Percentiles rank a stretch among this genome's conserved stretches.
These are phyloP conservation scores for Celoporthe dispersa DNA, from an alignment of 2,329 filamentous ascomycete genomes.

Conservation along the genomic window DNA sequence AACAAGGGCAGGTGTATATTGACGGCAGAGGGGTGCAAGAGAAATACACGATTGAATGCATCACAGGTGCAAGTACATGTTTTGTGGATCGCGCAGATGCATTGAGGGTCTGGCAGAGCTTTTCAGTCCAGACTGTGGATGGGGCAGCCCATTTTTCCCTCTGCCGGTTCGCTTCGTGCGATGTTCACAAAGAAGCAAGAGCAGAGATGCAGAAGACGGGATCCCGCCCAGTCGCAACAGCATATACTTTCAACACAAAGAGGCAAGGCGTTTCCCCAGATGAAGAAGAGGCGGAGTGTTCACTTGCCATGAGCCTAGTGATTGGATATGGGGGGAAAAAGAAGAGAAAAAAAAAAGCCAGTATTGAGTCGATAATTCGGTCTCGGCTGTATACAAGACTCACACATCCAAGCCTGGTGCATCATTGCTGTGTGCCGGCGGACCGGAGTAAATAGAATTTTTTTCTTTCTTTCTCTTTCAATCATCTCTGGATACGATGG, in stretches of 20 bases:
- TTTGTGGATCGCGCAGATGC: not conserved
- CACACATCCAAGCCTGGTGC: not conserved
- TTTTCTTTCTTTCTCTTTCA: too few species aligned
- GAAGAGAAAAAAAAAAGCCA: too few species aligned
- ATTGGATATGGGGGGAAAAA: slow-evolving; percentile 24
- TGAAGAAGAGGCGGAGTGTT: slow-evolving; percentile 15
- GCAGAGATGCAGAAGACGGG: slow-evolving; percentile 11
- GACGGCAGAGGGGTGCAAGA: slow-evolving; percentile 19
- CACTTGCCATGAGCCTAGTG: slow-evolving; percentile 14
- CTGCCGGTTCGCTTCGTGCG: not conserved
- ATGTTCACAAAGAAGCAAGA: slow-evolving; percentile 8
- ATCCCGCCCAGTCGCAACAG: slow-evolving; percentile 16
- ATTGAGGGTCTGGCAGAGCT: not conserved
- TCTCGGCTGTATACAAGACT: not conserved
- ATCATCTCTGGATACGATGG: too few species aligned
- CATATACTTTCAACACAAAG: slow-evolving; percentile 25
- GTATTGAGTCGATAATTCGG: slow-evolving; percentile 5
- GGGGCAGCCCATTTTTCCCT: slow-evolving; percentile 1
- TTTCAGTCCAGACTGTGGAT: slow-evolving; percentile 16
- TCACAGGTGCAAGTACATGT: slow-evolving; percentile 24
- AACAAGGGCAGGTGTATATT: slow-evolving; percentile 9
- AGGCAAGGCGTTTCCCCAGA: slow-evolving; percentile 29
- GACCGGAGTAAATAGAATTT: not conserved
- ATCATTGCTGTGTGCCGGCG: not conserved
- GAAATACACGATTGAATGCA: slow-evolving; percentile 23